phyloP scores from a whole-genome alignment of 2,329 filamentous ascomycete genomes.

The Aspergillus sclerotialis region DNA sequence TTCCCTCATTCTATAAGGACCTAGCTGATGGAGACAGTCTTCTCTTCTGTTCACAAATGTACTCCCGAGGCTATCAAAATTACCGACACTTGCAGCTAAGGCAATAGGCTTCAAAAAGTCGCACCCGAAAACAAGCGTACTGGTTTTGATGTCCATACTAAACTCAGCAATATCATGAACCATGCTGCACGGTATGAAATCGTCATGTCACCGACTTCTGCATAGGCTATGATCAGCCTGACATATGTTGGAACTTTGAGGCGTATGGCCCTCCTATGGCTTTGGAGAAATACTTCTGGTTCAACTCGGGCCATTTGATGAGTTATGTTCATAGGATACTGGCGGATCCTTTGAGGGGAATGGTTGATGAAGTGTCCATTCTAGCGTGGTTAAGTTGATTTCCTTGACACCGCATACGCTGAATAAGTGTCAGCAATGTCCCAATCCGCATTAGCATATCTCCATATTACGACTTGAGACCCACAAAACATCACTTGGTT shows the following conservation, averaged over 20 bases:
- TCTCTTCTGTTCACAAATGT: conserved; percentile 36
- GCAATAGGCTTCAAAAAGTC: conserved; percentile 25
- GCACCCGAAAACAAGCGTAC: conserved; percentile 28
- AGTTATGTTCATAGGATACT: conserved; percentile 36
- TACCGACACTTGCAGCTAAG: conserved; percentile 47
- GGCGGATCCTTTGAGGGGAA: conserved; percentile 17
- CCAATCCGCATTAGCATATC: no score
- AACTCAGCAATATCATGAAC: conserved; percentile 38
- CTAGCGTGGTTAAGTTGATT: no score
- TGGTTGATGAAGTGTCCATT: no score
- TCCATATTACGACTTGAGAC: no score
- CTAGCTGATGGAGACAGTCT: conserved; percentile 37
- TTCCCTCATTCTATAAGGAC: conserved; percentile 39
- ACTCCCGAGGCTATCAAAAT: conserved; percentile 37
- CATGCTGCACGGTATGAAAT: conserved; percentile 36
- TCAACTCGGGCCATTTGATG: conserved; percentile 42
- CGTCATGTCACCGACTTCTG: conserved; percentile 43
- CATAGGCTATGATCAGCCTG: conserved; percentile 39
- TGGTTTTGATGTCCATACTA: conserved; percentile 42
- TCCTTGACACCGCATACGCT: no score
- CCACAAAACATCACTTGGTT: no score
- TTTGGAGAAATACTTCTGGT: conserved; percentile 43
- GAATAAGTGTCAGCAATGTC: no score
- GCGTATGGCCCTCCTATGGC: conserved; percentile 40
- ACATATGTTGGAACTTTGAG: conserved; percentile 36